Conservation (phyloP, 371 early-diverging fungal species). For the Mortierella sp. region DNA sequence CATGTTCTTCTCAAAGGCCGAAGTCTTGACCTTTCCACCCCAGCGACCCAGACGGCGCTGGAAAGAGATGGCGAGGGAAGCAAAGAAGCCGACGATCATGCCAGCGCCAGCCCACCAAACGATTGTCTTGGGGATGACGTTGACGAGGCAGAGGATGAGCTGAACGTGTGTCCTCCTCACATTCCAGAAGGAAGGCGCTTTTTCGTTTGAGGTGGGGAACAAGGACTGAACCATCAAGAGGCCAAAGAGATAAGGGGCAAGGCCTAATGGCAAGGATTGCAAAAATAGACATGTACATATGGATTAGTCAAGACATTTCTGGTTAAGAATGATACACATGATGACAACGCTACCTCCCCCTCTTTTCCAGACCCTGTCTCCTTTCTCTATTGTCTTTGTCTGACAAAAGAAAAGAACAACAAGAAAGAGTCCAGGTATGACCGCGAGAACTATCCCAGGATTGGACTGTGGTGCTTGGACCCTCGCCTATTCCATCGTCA, state of each 20-base stretch:
- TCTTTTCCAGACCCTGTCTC: background rate
- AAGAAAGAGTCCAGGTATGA: background rate
- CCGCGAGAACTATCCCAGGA: conserved; percentile 6
- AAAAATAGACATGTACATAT: conserved; percentile 27
- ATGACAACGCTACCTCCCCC: background rate
- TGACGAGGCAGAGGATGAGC: conserved; percentile 66
- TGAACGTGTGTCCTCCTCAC: conserved; percentile 65
- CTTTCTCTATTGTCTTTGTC: background rate
- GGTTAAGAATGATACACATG: background rate
- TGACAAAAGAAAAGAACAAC: background rate
- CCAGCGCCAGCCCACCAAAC: conserved; percentile 76
- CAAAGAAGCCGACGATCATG: conserved; percentile 64
- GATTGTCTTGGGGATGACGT: conserved; percentile 66
- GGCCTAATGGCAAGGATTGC: conserved; percentile 54
- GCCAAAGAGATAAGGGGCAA: conserved; percentile 70
- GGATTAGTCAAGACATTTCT: background rate
- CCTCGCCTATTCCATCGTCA: background rate
- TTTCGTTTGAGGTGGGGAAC: conserved; percentile 63
- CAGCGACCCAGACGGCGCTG: conserved; percentile 41
- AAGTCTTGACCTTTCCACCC: conserved; percentile 52
- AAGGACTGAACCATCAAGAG: conserved; percentile 69
- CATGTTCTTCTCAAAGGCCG: conserved; percentile 37
- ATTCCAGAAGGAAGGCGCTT: conserved; percentile 57
- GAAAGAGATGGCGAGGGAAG: conserved; percentile 51
- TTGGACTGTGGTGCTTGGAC: background rate